A percentile compares a stretch with the other conserved stretches of the same genome.
Conservation (phyloP, 2,329 filamentous ascomycete species). For the Remersonia thermophila region DNA sequence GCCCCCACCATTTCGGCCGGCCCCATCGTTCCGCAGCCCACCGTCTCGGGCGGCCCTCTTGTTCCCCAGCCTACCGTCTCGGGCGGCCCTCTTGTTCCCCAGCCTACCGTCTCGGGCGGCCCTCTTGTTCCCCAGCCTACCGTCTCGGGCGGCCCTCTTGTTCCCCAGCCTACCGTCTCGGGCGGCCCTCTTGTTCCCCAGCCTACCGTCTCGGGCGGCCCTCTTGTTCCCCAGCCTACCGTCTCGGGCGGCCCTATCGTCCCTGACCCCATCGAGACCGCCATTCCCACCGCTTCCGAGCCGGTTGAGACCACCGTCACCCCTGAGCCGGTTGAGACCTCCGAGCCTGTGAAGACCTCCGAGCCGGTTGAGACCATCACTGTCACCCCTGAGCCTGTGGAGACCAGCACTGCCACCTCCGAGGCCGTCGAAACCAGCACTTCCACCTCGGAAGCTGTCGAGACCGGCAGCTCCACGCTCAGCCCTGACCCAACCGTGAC, state of each 20-base stretch:
- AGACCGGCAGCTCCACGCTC: too few relatives aligned
- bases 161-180: neutral
- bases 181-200: neutral
- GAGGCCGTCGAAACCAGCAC: too few relatives aligned
- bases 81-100: conserved; percentile 21
- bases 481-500: too few relatives aligned
- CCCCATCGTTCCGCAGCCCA: conserved; percentile 20
- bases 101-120: conserved; percentile 21
- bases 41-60: conserved; percentile 18
- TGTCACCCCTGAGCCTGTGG: too few relatives aligned
- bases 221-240: conserved; percentile 15
- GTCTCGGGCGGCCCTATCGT: neutral
- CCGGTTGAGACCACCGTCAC: conserved; percentile 23
- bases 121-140: neutral
- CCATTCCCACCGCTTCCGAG: conserved; percentile 16
- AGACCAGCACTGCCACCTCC: too few relatives aligned
- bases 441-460: too few relatives aligned
- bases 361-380: too few relatives aligned
- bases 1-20: conserved; percentile 20
- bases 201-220: conserved; percentile 2
- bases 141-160: neutral
- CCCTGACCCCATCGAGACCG: neutral
- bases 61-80: conserved; percentile 21
- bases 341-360: too few relatives aligned
- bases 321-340: too few relatives aligned